phyloP scores from a whole-genome alignment of 345 rosid genomes.

The Eucalyptus sp. region DNA sequence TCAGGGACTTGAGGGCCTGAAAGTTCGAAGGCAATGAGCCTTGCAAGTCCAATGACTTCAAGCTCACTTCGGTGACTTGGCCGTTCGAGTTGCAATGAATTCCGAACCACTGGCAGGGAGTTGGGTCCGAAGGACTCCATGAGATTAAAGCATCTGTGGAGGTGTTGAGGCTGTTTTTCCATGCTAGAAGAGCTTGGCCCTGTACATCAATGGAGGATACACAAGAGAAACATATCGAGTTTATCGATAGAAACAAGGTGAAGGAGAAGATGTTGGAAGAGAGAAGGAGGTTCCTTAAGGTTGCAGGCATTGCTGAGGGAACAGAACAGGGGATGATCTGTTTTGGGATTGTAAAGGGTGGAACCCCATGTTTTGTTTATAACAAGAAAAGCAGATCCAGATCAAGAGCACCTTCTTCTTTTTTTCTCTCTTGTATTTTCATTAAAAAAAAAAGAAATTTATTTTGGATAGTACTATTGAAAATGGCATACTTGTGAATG shows the following conservation, averaged over 20 bases:
- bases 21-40: conserved; percentile 57
- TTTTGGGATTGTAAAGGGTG: conserved; percentile 32
- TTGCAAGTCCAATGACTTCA: conserved; percentile 50
- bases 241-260: conserved; percentile 27
- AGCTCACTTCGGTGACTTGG: conserved; percentile 37
- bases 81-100: conserved; percentile 56
- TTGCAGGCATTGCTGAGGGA: background rate
- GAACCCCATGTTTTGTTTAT: conserved; percentile 86
- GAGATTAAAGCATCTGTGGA: conserved; percentile 33
- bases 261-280: conserved; percentile 20
- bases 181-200: conserved; percentile 59
- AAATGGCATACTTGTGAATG: conserved; percentile 2
- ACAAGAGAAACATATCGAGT: conserved; percentile 14
- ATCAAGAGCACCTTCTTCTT: conserved; percentile 30
- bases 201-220: conserved; percentile 56
- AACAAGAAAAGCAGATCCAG: conserved; percentile 59
- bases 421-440: background rate
- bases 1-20: conserved; percentile 41
- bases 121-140: conserved; percentile 44
- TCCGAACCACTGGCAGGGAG: conserved; percentile 77
- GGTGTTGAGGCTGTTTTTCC: conserved; percentile 61
- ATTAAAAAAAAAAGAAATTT: background rate
- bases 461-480: background rate
- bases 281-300: conserved; percentile 19
- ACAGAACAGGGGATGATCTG: conserved; percentile 2